phyloP scores from a whole-genome alignment of 2,329 filamentous ascomycete genomes.

The Biscogniauxia sp. region DNA sequence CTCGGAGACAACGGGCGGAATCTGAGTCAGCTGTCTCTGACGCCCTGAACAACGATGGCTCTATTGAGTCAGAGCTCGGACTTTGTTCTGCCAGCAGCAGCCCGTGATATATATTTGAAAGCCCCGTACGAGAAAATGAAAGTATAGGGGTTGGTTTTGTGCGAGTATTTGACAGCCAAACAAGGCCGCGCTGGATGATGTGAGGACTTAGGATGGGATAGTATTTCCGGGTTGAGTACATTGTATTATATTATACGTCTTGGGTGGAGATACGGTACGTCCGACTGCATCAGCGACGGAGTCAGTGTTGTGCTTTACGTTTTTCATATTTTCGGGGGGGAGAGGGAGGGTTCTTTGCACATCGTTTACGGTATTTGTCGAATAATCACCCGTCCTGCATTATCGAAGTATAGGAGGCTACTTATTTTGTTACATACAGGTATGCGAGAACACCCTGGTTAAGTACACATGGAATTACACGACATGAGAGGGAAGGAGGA shows the following conservation, averaged over 20 bases:
- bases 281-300: constrained; percentile 16
- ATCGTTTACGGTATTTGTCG: neutral
- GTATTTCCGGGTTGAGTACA: neutral
- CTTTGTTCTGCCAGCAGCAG: constrained; percentile 14
- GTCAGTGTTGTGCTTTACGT: constrained; percentile 5
- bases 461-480: neutral
- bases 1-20: constrained; percentile 20
- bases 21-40: constrained; percentile 20
- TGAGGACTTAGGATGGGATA: neutral
- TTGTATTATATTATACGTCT: neutral
- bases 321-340: neutral
- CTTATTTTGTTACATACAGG: neutral
- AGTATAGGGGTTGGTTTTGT: neutral
- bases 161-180: neutral
- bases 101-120: constrained; percentile 4
- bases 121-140: neutral
- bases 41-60: neutral
- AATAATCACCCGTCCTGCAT: neutral
- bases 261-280: neutral
- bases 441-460: neutral
- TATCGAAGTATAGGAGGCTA: neutral
- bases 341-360: neutral
- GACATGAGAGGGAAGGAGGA: neutral
- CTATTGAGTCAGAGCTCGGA: constrained; percentile 20
- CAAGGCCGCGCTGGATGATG: neutral